Evolutionary conservation across 148 eudicot genomes (phyloP).

Genomic region (Nepenthes mirabilis): DNA sequence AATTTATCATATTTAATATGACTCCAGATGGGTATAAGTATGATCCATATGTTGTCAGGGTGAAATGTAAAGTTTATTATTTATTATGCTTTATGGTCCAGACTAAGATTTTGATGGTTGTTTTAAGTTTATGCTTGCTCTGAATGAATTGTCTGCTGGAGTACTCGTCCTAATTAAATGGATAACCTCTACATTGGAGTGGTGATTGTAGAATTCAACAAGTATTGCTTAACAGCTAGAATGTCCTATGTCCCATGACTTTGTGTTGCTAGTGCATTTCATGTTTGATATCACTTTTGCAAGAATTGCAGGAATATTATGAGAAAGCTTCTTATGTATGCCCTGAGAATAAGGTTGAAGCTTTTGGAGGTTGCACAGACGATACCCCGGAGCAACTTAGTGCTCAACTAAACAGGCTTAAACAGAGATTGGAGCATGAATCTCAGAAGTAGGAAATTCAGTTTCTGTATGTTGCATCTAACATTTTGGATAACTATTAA

Average conservation of each 20-base stretch:
- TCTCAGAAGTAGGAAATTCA: conserved; percentile 39
- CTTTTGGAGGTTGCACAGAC: conserved; percentile 53
- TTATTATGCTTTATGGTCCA: too few relatives aligned
- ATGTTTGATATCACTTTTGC: background rate
- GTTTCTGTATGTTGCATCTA: conserved; percentile 1
- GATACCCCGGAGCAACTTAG: conserved; percentile 70
- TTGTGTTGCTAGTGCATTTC: background rate
- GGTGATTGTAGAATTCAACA: too few relatives aligned
- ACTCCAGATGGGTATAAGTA: too few relatives aligned
- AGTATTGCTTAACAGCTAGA: too few relatives aligned
- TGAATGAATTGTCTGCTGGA: too few relatives aligned
- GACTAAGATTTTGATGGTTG: too few relatives aligned
- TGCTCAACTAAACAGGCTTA: conserved; percentile 55
- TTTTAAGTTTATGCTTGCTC: too few relatives aligned
- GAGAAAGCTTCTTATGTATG: conserved; percentile 71
- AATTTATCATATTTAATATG: too few relatives aligned
- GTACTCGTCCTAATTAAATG: too few relatives aligned
- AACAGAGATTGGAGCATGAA: conserved; percentile 53
- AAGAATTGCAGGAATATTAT: conserved; percentile 45
- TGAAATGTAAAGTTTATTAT: too few relatives aligned
- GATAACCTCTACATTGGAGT: too few relatives aligned
- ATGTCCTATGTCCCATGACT: background rate
- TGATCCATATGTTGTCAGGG: too few relatives aligned
- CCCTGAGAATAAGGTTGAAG: conserved; percentile 73
- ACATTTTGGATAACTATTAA: conserved; percentile 1